A percentile compares a stretch with the other conserved stretches of the same genome.
Evolutionary conservation across 257 asterid species (phyloP).

Genomic region (Henckelia pumila): DNA sequence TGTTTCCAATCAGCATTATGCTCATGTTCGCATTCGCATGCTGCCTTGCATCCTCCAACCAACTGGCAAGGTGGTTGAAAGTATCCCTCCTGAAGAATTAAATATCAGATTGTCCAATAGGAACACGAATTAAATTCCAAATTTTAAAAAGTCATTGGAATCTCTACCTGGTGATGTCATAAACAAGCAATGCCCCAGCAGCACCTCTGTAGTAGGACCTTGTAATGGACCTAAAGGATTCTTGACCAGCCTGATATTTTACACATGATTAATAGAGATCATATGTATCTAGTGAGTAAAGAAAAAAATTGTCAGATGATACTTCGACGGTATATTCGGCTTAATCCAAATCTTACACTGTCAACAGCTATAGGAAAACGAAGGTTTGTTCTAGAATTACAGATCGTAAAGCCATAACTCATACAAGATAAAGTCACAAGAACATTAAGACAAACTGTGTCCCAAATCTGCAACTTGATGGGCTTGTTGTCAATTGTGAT

Average conservation of each 20-base stretch:
- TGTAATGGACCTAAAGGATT: slow-evolving; percentile 73
- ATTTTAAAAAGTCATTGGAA: background rate
- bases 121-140: background rate
- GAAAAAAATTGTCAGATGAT: background rate
- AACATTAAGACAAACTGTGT: slow-evolving; percentile 52
- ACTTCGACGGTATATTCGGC: background rate
- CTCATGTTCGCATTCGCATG: slow-evolving; percentile 69
- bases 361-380: background rate
- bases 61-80: slow-evolving; percentile 70
- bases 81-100: slow-evolving; percentile 66
- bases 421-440: background rate
- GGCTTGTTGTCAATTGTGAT: slow-evolving; percentile 69
- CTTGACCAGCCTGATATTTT: slow-evolving; percentile 77
- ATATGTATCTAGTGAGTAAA: background rate
- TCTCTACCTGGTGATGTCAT: slow-evolving; percentile 79
- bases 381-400: slow-evolving; percentile 5
- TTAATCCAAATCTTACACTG: background rate
- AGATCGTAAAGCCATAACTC: slow-evolving; percentile 13
- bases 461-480: slow-evolving; percentile 80
- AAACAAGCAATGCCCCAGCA: slow-evolving; percentile 82
- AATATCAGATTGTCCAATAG: background rate
- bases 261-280: background rate
- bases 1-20: slow-evolving; percentile 82
- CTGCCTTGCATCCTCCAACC: slow-evolving; percentile 88
- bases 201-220: slow-evolving; percentile 85